A percentile compares a stretch with the other conserved stretches of the same genome.
Evolutionary conservation across 257 asterid species (phyloP).

Genomic region (Cruciata laevipes): DNA sequence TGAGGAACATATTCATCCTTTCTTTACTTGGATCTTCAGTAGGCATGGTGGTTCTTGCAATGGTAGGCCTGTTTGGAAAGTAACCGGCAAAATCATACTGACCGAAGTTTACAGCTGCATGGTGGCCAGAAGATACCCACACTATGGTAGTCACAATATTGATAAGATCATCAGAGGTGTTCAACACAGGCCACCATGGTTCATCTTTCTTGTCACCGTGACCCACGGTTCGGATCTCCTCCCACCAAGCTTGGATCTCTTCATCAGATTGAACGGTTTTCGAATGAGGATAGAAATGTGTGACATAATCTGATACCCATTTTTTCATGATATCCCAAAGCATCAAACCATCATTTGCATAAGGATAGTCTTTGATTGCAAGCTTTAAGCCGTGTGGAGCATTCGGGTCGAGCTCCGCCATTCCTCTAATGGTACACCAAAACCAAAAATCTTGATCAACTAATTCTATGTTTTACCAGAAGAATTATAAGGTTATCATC

Average conservation of each 20-base stretch:
- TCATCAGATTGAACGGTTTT: conserved; percentile 31
- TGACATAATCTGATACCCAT: conserved; percentile 67
- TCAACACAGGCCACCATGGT: conserved; percentile 70
- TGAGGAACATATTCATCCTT: conserved; percentile 29
- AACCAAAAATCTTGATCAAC: not conserved
- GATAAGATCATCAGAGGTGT: conserved; percentile 38
- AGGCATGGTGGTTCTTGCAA: conserved; percentile 55
- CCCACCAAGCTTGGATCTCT: conserved; percentile 84
- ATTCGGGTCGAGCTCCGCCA: conserved; percentile 65
- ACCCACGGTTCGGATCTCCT: conserved; percentile 54
- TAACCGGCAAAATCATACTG: conserved; percentile 20
- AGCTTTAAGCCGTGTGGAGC: conserved; percentile 66
- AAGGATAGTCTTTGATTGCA: conserved; percentile 71
- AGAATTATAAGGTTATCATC: not conserved
- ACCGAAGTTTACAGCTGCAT: conserved; percentile 87
- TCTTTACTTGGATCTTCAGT: conserved; percentile 46
- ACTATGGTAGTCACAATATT: conserved; percentile 52
- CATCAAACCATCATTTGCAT: conserved; percentile 63
- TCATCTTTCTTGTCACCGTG: conserved; percentile 71
- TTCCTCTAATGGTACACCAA: conserved; percentile 39
- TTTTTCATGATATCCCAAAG: conserved; percentile 62
- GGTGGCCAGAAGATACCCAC: conserved; percentile 77
- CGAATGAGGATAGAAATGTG: conserved; percentile 36
- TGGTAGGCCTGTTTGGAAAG: conserved; percentile 68
- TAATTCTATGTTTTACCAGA: not conserved